A percentile compares a stretch with the other conserved stretches of the same genome.
These are phyloP conservation scores for Rhizophora apiculata DNA, from an alignment of 345 rosid genomes.

Conservation along the genomic window DNA sequence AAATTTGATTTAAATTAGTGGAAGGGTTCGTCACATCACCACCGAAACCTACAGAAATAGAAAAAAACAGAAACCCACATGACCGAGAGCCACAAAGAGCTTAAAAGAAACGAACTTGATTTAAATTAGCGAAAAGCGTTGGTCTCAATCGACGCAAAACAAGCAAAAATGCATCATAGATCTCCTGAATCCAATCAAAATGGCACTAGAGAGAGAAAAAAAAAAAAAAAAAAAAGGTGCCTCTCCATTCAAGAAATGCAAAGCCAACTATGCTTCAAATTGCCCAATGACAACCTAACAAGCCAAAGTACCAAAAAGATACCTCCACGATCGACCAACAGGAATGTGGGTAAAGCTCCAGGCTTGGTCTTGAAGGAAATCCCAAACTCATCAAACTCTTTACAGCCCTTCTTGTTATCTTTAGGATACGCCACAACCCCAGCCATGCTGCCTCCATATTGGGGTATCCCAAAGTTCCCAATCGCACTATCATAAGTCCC, in stretches of 20 bases:
- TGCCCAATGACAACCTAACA: neutral
- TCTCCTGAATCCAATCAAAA: conserved; percentile 5
- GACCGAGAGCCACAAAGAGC: neutral
- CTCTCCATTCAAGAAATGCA: neutral
- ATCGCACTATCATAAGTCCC: conserved; percentile 88
- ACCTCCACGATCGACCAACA: conserved; percentile 98
- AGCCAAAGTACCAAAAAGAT: conserved; percentile 5
- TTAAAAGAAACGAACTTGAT: neutral
- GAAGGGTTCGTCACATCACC: neutral
- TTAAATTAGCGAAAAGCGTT: neutral
- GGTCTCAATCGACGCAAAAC: conserved; percentile 6
- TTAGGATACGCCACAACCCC: conserved; percentile 72
- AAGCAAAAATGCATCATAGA: neutral
- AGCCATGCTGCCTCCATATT: conserved; percentile 98
- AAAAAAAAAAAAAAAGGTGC: neutral
- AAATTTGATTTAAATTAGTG: neutral
- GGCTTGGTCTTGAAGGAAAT: conserved; percentile 67
- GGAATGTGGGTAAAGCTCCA: conserved; percentile 78
- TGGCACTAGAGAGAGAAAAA: neutral
- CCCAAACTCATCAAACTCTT: conserved; percentile 54
- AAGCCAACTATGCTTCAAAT: neutral
- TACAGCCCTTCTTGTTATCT: conserved; percentile 72
- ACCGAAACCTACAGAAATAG: neutral
- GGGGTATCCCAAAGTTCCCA: conserved; percentile 97
- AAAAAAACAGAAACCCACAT: neutral